These are phyloP conservation scores for Mycena capillaripes DNA, from an alignment of 768 basidiomycete species.

Conservation along the genomic window DNA sequence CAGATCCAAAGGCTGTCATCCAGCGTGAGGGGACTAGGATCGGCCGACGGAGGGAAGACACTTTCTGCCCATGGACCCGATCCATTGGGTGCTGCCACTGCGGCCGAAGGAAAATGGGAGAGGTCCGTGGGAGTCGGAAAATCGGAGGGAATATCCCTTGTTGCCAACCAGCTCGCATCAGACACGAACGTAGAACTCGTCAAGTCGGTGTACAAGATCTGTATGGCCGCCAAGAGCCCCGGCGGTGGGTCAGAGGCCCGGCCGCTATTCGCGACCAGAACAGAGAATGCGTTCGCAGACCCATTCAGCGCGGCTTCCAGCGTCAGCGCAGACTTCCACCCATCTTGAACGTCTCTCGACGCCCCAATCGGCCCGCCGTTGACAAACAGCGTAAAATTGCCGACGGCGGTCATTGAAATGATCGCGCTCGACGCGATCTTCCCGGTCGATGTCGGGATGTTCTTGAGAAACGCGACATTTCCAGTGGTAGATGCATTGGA, in stretches of 20 bases:
- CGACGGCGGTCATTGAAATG: slow-evolving; percentile 25
- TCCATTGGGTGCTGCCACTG: slow-evolving; percentile 12
- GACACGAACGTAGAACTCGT: slow-evolving; percentile 14
- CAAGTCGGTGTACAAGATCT: slow-evolving; percentile 9
- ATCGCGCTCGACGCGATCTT: slow-evolving; percentile 12
- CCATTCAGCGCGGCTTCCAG: slow-evolving; percentile 14
- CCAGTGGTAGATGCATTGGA: slow-evolving; percentile 16
- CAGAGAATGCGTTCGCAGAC: slow-evolving; percentile 22
- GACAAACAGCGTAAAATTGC: slow-evolving; percentile 20
- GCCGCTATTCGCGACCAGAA: slow-evolving; percentile 15
- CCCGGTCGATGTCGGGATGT: slow-evolving; percentile 2
- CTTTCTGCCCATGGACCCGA: slow-evolving; percentile 11
- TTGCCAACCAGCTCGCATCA: slow-evolving; percentile 22
- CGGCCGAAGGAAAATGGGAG: background rate
- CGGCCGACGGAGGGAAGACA: background rate
- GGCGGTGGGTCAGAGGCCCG: background rate
- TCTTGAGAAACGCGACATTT: slow-evolving; percentile 25
- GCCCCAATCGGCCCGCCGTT: slow-evolving; percentile 28
- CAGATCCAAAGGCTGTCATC: slow-evolving; percentile 23
- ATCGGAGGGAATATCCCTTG: slow-evolving; percentile 10
- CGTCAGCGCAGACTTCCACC: slow-evolving; percentile 19
- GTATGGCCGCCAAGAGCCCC: slow-evolving; percentile 23
- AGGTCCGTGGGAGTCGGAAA: slow-evolving; percentile 13
- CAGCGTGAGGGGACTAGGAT: slow-evolving; percentile 1
- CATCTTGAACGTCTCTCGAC: background rate